phyloP scores from a whole-genome alignment of 1,284 basidiomycete species.

The Malassezia globosa region DNA sequence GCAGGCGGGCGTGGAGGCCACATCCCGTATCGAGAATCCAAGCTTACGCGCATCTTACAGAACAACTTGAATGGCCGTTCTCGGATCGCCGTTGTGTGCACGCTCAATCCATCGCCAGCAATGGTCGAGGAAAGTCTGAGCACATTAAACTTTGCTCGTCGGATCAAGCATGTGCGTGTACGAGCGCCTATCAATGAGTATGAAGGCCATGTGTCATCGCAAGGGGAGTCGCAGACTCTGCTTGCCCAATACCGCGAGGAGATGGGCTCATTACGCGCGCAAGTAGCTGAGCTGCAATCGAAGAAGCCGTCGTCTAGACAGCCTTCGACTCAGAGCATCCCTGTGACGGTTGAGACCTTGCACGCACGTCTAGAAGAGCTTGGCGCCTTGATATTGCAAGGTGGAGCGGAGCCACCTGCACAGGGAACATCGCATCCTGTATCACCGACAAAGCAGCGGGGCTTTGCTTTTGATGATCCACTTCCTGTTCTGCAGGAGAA shows the following conservation, averaged over 20 bases:
- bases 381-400: slow-evolving; percentile 30
- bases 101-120: slow-evolving; percentile 52
- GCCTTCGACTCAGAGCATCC: slow-evolving; percentile 19
- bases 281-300: slow-evolving; percentile 26
- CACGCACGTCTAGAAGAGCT: slow-evolving; percentile 34
- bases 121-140: slow-evolving; percentile 67
- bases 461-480: slow-evolving; percentile 28
- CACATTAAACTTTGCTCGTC: slow-evolving; percentile 74
- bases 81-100: slow-evolving; percentile 88
- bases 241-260: slow-evolving; percentile 35
- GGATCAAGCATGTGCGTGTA: slow-evolving; percentile 68
- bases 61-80: slow-evolving; percentile 94
- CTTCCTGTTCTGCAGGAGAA: slow-evolving; percentile 32
- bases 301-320: no score
- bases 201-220: slow-evolving; percentile 32
- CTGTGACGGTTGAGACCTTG: slow-evolving; percentile 18
- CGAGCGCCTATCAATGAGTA: slow-evolving; percentile 85
- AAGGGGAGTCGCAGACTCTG: slow-evolving; percentile 24
- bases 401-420: slow-evolving; percentile 16
- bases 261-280: slow-evolving; percentile 28
- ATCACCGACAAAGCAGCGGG: slow-evolving; percentile 24
- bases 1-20: slow-evolving; percentile 48
- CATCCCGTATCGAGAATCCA: slow-evolving; percentile 96
- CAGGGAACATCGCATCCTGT: slow-evolving; percentile 21
- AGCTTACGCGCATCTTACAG: slow-evolving; percentile 97